Conservation (phyloP, 2,329 filamentous ascomycete species). For the Fusarium multiceps region DNA sequence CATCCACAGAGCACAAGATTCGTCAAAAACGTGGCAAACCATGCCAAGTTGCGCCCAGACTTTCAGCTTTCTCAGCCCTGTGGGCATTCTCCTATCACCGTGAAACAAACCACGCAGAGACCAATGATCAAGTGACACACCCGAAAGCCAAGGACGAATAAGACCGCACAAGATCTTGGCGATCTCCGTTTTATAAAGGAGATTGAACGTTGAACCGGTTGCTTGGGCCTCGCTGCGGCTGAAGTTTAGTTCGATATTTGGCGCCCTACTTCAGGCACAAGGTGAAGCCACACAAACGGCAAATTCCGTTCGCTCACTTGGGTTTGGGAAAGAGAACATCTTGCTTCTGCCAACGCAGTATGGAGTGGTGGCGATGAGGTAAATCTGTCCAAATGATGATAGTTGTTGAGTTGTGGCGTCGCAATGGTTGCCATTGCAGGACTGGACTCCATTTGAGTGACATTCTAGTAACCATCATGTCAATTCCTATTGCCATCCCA, state of each 20-base stretch:
- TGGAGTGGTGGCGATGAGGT: background rate
- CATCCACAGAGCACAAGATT: conserved; percentile 3
- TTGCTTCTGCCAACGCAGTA: background rate
- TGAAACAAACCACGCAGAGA: background rate
- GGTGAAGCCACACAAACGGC: background rate
- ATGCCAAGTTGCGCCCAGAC: background rate
- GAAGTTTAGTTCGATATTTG: conserved; percentile 17
- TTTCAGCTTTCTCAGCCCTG: conserved; percentile 18
- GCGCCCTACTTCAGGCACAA: conserved; percentile 24
- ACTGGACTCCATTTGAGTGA: background rate
- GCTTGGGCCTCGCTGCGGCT: conserved; percentile 10
- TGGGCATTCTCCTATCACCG: background rate
- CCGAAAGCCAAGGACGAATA: background rate
- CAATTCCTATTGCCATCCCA: background rate
- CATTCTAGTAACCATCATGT: background rate
- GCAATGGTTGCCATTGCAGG: background rate
- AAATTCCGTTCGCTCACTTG: background rate
- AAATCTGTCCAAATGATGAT: background rate
- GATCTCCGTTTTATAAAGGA: conserved; percentile 22
- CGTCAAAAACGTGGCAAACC: background rate
- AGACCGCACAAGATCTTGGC: background rate
- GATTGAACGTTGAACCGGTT: background rate
- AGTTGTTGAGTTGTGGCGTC: background rate
- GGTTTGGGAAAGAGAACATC: accelerated
- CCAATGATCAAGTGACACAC: background rate